Evolutionary conservation across 257 asterid species (phyloP).

Genomic region (Solanum sitiens): DNA sequence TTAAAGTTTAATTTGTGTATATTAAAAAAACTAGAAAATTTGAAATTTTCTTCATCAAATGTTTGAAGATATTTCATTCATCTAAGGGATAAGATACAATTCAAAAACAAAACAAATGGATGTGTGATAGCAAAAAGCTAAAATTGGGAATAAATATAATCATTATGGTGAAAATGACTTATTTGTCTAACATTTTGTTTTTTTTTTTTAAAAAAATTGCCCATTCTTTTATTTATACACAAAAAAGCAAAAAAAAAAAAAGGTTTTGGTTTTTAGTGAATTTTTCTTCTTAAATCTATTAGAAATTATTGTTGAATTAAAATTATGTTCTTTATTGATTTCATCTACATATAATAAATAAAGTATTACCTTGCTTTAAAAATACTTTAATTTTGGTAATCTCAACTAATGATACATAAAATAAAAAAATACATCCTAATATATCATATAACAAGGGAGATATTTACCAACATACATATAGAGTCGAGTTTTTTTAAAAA

Average conservation of each 20-base stretch:
- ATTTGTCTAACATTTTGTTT: background rate
- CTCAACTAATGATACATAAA: background rate
- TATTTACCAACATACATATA: background rate
- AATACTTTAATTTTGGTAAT: background rate
- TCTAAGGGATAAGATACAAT: background rate
- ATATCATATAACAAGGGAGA: background rate
- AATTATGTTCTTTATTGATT: background rate
- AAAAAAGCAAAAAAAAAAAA: background rate
- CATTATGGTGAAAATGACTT: background rate
- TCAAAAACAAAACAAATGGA: background rate
- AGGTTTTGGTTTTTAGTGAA: background rate
- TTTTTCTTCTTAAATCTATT: background rate
- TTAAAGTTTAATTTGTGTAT: background rate
- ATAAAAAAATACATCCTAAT: background rate
- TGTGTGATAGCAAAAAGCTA: background rate
- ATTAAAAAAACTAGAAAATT: background rate
- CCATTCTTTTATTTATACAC: background rate
- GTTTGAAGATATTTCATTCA: background rate
- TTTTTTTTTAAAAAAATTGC: too few relatives aligned
- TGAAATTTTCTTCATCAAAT: background rate
- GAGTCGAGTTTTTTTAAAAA: background rate
- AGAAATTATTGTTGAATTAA: background rate
- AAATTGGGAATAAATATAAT: background rate
- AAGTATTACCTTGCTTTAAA: background rate
- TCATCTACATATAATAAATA: background rate